phyloP scores from a whole-genome alignment of 345 rosid species.

The Orychophragmus violaceus region DNA sequence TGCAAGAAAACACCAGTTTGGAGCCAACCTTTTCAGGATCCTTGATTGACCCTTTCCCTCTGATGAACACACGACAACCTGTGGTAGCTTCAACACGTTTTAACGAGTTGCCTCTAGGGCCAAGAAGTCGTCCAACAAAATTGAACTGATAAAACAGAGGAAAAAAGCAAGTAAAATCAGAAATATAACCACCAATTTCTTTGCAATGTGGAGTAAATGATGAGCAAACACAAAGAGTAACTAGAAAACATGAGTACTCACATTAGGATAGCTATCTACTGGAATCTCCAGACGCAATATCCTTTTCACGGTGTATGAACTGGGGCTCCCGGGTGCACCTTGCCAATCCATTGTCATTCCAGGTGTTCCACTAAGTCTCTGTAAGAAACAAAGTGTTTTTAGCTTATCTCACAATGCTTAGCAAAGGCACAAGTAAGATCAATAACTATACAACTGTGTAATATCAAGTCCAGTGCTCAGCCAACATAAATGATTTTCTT shows the following conservation, averaged over 20 bases:
- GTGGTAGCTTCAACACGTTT: slow-evolving; percentile 99
- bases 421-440: neutral
- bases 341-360: slow-evolving; percentile 99
- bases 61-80: slow-evolving; percentile 94
- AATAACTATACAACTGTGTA: too few species aligned
- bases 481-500: neutral
- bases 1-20: neutral
- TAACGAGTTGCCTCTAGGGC: slow-evolving; percentile 97
- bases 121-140: slow-evolving; percentile 97
- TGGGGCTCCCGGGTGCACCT: slow-evolving; percentile 97
- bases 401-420: neutral
- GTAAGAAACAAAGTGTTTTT: neutral
- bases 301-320: slow-evolving; percentile 93
- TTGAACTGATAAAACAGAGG: slow-evolving; percentile 53
- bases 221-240: neutral
- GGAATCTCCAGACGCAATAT: slow-evolving; percentile 98
- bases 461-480: too few species aligned
- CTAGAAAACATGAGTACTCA: slow-evolving; percentile 15
- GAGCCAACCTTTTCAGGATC: slow-evolving; percentile 80
- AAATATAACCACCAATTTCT: neutral
- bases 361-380: slow-evolving; percentile 83
- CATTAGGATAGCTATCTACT: slow-evolving; percentile 56
- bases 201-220: neutral
- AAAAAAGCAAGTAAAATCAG: neutral
- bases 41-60: slow-evolving; percentile 99